Percentiles rank a stretch among this genome's conserved stretches.
These are phyloP conservation scores for Scheffersomyces illinoinensis DNA, from an alignment of 1,139 yeast species.

Conservation along the genomic window DNA sequence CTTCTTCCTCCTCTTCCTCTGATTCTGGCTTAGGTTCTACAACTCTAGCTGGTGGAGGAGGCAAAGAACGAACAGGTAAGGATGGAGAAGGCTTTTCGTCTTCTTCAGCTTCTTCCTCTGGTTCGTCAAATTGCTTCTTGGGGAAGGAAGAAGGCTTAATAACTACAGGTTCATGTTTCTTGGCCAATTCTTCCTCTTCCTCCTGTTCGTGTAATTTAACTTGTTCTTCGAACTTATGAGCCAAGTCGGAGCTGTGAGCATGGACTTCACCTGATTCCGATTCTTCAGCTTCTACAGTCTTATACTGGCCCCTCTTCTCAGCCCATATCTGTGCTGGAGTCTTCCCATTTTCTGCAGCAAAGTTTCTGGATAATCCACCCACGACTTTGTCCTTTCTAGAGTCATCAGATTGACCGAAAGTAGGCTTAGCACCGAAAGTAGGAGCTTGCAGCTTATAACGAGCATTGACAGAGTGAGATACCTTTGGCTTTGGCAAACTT, in stretches of 20 bases:
- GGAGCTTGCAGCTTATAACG: slow-evolving; percentile 42
- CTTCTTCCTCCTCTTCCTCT: slow-evolving; percentile 16
- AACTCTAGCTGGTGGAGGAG: slow-evolving; percentile 15
- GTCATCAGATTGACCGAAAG: slow-evolving; percentile 29
- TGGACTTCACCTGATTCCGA: slow-evolving; percentile 12
- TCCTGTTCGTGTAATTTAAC: slow-evolving; percentile 7
- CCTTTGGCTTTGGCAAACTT: slow-evolving; percentile 67
- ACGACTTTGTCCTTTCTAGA: slow-evolving; percentile 46
- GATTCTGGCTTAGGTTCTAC: slow-evolving; percentile 12
- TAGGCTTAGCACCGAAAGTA: slow-evolving; percentile 58
- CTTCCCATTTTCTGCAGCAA: slow-evolving; percentile 74
- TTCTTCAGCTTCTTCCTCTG: slow-evolving; percentile 28
- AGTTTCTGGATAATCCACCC: slow-evolving; percentile 69
- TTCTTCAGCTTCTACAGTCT: slow-evolving; percentile 35
- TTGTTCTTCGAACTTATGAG: slow-evolving; percentile 7
- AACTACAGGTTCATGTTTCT: slow-evolving; percentile 23
- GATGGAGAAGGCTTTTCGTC: slow-evolving; percentile 19
- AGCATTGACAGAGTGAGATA: slow-evolving; percentile 50
- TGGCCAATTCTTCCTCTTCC: slow-evolving; percentile 16
- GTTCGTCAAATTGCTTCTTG: slow-evolving; percentile 18
- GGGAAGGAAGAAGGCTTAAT: slow-evolving; percentile 23
- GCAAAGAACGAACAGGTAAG: slow-evolving; percentile 25
- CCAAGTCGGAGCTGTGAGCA: slow-evolving; percentile 1
- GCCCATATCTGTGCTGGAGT: slow-evolving; percentile 98
- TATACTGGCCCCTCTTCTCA: slow-evolving; percentile 73